A percentile compares a stretch with the other conserved stretches of the same genome.
Evolutionary conservation across 768 basidiomycete species (phyloP).

Genomic region (Agaricus bisporus): DNA sequence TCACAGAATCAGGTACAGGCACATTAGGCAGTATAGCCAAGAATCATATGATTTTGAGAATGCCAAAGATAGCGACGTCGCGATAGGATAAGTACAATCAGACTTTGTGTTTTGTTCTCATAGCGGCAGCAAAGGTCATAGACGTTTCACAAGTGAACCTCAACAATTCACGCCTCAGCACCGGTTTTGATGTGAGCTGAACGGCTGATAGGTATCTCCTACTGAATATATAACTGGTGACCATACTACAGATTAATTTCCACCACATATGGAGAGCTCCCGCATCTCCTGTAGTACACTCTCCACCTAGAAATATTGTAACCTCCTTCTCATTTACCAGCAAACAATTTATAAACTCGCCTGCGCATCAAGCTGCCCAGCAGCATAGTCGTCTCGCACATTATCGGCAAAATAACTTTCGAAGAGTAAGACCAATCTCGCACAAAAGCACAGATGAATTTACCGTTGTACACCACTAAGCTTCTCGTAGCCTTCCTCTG

Average conservation of each 20-base stretch:
- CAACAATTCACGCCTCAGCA: too few relatives aligned
- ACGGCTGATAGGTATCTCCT: too few relatives aligned
- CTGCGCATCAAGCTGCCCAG: constrained; percentile 93
- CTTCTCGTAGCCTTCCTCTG: constrained; percentile 97
- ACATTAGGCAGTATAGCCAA: too few relatives aligned
- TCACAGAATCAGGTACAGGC: too few relatives aligned
- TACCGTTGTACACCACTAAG: constrained; percentile 90
- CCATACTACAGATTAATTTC: constrained; percentile 25
- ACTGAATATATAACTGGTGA: background rate
- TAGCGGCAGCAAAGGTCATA: too few relatives aligned
- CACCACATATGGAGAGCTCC: constrained; percentile 91
- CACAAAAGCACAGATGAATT: constrained; percentile 11
- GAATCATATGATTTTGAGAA: too few relatives aligned
- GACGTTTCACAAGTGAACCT: too few relatives aligned
- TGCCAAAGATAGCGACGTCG: too few relatives aligned
- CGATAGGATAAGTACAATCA: too few relatives aligned
- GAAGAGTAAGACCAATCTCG: background rate
- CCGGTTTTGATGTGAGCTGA: too few relatives aligned
- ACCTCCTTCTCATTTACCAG: background rate
- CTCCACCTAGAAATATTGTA: constrained; percentile 59
- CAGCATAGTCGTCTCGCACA: constrained; percentile 95
- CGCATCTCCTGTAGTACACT: constrained; percentile 95
- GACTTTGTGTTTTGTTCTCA: too few relatives aligned
- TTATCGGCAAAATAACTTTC: constrained; percentile 81
- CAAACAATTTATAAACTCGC: constrained; percentile 28